Evolutionary conservation across 2,329 filamentous ascomycete genomes (phyloP).

Genomic region (Mollisia scopiformis): DNA sequence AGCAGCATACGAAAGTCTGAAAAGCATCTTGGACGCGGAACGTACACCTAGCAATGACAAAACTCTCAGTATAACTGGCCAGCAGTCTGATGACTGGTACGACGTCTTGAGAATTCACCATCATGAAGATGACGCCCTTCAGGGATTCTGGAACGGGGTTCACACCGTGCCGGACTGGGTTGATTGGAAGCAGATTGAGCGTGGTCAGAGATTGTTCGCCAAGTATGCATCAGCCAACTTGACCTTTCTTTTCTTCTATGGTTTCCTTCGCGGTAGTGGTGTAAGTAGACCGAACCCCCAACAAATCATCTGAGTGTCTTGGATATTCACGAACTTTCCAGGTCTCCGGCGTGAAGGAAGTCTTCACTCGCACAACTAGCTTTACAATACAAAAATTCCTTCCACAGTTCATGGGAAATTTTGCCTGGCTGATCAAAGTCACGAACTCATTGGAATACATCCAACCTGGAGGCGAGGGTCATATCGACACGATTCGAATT

Average conservation of each 20-base stretch:
- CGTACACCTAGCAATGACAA: background rate
- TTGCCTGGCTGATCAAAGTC: slow-evolving; percentile 8
- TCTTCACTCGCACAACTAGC: slow-evolving; percentile 7
- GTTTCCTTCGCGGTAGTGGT: slow-evolving; percentile 9
- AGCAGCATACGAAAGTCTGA: slow-evolving; percentile 7
- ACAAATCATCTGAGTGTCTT: no score
- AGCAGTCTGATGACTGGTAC: background rate
- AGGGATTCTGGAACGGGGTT: slow-evolving; percentile 7
- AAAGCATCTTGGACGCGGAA: background rate
- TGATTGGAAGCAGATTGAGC: slow-evolving; percentile 12
- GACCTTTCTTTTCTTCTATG: background rate
- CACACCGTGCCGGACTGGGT: slow-evolving; percentile 9
- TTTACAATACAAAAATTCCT: slow-evolving; percentile 7
- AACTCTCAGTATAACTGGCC: background rate
- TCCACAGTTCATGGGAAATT: slow-evolving; percentile 6
- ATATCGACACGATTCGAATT: slow-evolving; percentile 7
- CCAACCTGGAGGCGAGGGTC: background rate
- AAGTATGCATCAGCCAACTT: slow-evolving; percentile 7
- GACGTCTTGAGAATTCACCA: slow-evolving; percentile 5
- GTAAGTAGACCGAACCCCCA: background rate
- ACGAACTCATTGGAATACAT: slow-evolving; percentile 7
- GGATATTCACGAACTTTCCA: background rate
- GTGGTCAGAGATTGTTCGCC: slow-evolving; percentile 10
- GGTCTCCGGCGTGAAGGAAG: slow-evolving; percentile 7
- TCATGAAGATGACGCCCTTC: slow-evolving; percentile 2